A percentile compares a stretch with the other conserved stretches of the same genome.
These are phyloP conservation scores for Garcia nutans DNA, from an alignment of 345 rosid species.

Conservation along the genomic window DNA sequence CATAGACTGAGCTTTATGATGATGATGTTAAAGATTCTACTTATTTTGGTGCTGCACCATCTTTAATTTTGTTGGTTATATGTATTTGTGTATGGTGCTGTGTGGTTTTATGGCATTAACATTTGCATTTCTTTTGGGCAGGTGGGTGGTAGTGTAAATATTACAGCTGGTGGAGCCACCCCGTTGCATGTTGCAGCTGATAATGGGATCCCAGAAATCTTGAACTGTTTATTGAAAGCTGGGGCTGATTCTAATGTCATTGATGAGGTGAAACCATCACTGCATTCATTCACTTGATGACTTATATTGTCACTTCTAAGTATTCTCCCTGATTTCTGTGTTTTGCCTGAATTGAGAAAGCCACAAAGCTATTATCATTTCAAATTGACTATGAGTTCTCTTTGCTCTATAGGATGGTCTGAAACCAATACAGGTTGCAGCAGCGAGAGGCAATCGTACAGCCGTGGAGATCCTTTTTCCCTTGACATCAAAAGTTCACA, in stretches of 20 bases:
- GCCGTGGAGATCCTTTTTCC: conserved; percentile 78
- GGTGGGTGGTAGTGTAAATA: conserved; percentile 81
- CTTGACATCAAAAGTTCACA: conserved; percentile 48
- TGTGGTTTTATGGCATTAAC: not conserved
- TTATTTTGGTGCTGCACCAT: not conserved
- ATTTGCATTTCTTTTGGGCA: conserved; percentile 32
- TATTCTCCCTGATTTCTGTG: not conserved
- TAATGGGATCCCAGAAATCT: conserved; percentile 58
- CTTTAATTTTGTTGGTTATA: not conserved
- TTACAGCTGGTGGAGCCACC: conserved; percentile 83
- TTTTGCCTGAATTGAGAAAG: not conserved
- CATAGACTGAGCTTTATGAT: not conserved
- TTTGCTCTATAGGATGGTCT: conserved; percentile 62
- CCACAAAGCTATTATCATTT: not conserved
- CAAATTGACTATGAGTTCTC: not conserved
- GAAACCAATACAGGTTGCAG: conserved; percentile 82
- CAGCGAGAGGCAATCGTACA: conserved; percentile 60
- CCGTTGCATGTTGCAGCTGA: conserved; percentile 94
- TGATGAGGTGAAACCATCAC: conserved; percentile 56
- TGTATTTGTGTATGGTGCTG: not conserved
- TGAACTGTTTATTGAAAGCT: conserved; percentile 69
- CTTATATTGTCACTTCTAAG: not conserved
- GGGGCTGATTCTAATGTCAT: conserved; percentile 75
- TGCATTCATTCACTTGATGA: conserved; percentile 8
- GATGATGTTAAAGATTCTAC: not conserved